Percentiles rank a stretch among this genome's conserved stretches.
Conservation (phyloP, 441 rosid species). For the Populus hybrid region DNA sequence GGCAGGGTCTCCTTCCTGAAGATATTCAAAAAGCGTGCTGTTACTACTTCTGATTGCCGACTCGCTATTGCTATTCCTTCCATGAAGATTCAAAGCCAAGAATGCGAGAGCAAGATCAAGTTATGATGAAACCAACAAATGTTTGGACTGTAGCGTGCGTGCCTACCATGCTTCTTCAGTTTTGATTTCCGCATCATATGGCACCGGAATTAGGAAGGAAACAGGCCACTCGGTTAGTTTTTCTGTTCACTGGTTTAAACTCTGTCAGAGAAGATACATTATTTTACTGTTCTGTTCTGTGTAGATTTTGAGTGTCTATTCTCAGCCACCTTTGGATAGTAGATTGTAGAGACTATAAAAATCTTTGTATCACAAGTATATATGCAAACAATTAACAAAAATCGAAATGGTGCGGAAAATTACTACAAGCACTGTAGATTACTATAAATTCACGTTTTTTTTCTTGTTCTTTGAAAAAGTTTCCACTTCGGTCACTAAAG, state of each 20-base stretch:
- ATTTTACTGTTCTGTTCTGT: not conserved
- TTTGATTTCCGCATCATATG: not conserved
- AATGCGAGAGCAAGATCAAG: slow-evolving; percentile 38
- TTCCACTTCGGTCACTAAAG: too few relatives aligned
- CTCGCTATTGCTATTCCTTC: slow-evolving; percentile 38
- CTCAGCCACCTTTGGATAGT: not conserved
- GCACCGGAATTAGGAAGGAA: not conserved
- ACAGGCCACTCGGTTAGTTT: not conserved
- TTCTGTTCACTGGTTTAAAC: not conserved
- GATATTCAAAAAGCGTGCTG: slow-evolving; percentile 41
- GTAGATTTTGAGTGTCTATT: not conserved
- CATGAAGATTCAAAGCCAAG: slow-evolving; percentile 36
- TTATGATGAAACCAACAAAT: slow-evolving; percentile 16
- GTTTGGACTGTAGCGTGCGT: not conserved
- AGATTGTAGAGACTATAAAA: not conserved
- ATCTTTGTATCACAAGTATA: not conserved
- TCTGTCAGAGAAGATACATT: not conserved
- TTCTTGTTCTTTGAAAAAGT: too few relatives aligned
- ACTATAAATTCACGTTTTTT: too few relatives aligned
- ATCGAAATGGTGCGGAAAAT: too few relatives aligned
- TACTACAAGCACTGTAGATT: too few relatives aligned
- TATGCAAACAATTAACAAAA: not conserved
- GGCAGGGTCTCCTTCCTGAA: slow-evolving; percentile 50
- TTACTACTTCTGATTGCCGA: slow-evolving; percentile 43
- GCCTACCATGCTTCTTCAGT: not conserved